These are phyloP conservation scores for Tagetes patula DNA, from an alignment of 129 eudicot genomes.

Conservation along the genomic window DNA sequence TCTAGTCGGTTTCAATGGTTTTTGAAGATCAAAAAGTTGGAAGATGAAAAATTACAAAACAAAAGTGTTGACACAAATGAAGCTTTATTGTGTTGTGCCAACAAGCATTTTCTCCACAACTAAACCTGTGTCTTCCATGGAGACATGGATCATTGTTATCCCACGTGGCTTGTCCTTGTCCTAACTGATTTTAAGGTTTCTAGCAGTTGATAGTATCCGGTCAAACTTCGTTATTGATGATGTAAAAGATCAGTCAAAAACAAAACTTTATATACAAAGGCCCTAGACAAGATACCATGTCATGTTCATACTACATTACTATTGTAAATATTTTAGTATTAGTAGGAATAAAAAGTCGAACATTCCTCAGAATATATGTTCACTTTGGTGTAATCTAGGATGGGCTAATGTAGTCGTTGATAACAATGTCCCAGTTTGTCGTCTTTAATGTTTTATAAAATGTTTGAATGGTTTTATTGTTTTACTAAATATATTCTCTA, in stretches of 20 bases:
- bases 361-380: constrained; percentile 29
- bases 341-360: neutral
- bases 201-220: constrained; percentile 1
- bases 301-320: constrained; percentile 27
- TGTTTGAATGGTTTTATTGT: constrained; percentile 17
- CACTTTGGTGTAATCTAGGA: constrained; percentile 16
- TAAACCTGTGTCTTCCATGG: neutral
- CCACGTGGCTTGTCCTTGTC: neutral
- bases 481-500: constrained; percentile 21
- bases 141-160: neutral
- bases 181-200: neutral
- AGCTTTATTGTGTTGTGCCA: neutral
- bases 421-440: constrained; percentile 40
- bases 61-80: neutral
- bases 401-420: constrained; percentile 29
- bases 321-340: constrained; percentile 8
- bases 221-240: constrained; percentile 29
- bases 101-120: neutral
- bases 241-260: constrained; percentile 10
- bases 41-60: too few relatives aligned
- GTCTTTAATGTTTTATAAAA: constrained; percentile 29
- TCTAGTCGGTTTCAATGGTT: too few relatives aligned
- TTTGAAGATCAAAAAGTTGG: too few relatives aligned
- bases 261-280: neutral
- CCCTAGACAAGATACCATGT: constrained; percentile 27